Evolutionary conservation across 805 yeast species (phyloP), one percentile per base, ranked within the genome.

Genomic region (Pichia ethanolica): DNA sequence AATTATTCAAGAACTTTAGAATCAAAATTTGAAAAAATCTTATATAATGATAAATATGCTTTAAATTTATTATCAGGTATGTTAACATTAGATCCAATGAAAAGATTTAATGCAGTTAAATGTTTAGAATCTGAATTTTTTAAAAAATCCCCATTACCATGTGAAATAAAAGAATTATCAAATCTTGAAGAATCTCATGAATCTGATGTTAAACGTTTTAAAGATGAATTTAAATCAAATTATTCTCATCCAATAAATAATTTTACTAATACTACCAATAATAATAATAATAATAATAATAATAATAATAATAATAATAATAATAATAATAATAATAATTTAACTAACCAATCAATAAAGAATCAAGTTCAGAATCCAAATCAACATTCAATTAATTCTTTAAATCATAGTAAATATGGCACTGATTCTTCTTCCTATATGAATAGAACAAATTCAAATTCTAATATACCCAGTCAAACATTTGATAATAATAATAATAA

Each of bases 141-240:
- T 67, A 70, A 63, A 14, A 70, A 70, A 4, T 81, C 74, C 0
- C 97, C 97, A 0, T 55, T 75, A 26, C 89, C 96, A 0, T 71
- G 81, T 37, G 45, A 56, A 12, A 78, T 81, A 0, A 59, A 60
- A 7, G 77, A 75, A 20, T 67, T 89, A 27, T 85, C 89, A 4
- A 75, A 74, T 32, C 85, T 84, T 56, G 90, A 85, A 56, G 95
- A 90, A 54, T 80, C 95, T 53, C 97, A 93, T 64, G 98, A 91
- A 65, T 77, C 89, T 28, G 97, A 89, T 65, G 79, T 79, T 44
- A 79, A 79, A 53, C 71, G 79, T 54, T 73, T 76, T 67, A 74
- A 73, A 63, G 70, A 70, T 61, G 76, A 64, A 51, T 36, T 34
- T 40, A 50, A 46, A 30, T 30, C 3, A 20, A 37, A 33, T 47